Evolutionary conservation across 371 early-diverging fungal genomes (phyloP).

Genomic region (Capillidium rhysosporum): DNA sequence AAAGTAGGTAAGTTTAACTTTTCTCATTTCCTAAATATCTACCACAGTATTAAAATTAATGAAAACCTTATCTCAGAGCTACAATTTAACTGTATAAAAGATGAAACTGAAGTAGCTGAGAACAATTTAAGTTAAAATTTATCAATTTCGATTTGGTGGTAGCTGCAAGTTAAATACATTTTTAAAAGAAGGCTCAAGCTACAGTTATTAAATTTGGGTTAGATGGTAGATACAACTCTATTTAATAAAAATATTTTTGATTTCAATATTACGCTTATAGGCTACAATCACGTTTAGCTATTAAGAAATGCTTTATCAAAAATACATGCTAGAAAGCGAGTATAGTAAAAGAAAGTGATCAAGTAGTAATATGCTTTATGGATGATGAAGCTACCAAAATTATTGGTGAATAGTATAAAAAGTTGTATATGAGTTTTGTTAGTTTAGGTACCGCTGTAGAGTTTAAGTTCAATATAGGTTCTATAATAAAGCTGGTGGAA

Average conservation of each 20-base stretch:
- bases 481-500: background rate
- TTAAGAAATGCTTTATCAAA: constrained; percentile 52
- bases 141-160: constrained; percentile 75
- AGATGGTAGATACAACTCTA: constrained; percentile 68
- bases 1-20: constrained; percentile 71
- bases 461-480: background rate
- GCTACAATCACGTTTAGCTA: constrained; percentile 51
- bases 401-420: constrained; percentile 16
- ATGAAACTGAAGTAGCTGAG: constrained; percentile 14
- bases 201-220: constrained; percentile 14
- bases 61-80: constrained; percentile 48
- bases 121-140: constrained; percentile 26
- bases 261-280: constrained; percentile 54
- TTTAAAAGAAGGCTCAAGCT: no score
- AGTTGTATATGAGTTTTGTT: constrained; percentile 13
- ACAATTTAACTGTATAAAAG: constrained; percentile 47
- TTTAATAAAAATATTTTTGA: constrained; percentile 35
- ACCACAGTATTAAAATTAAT: constrained; percentile 81
- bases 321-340: constrained; percentile 87
- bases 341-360: constrained; percentile 46
- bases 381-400: constrained; percentile 17
- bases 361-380: constrained; percentile 30
- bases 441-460: constrained; percentile 7
- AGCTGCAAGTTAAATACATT: constrained; percentile 34
- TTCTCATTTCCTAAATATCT: constrained; percentile 72